A percentile compares a stretch with the other conserved stretches of the same genome.
These are phyloP conservation scores for Buxus sempervirens DNA, from an alignment of 164 flowering plant genomes.

Conservation along the genomic window DNA sequence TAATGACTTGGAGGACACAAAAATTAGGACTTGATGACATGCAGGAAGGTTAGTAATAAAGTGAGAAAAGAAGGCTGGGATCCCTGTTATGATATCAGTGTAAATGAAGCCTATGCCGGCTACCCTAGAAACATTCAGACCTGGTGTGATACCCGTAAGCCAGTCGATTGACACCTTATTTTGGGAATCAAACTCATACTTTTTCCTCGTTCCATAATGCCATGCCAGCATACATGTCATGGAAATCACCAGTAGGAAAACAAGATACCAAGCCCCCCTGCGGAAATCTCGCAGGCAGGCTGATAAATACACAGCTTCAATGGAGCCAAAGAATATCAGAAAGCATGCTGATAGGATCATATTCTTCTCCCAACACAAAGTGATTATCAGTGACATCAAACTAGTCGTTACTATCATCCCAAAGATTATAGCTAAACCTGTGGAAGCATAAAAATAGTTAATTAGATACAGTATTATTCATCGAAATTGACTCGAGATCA, in stretches of 20 bases:
- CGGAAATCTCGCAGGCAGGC: conserved; percentile 41
- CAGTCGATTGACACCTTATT: conserved; percentile 66
- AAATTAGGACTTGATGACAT: conserved; percentile 61
- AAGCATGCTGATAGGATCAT: conserved; percentile 31
- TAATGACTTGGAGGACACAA: conserved; percentile 54
- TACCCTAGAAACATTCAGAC: conserved; percentile 59
- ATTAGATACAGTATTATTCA: background rate
- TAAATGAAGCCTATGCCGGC: conserved; percentile 78
- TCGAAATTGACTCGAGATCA: conserved; percentile 17
- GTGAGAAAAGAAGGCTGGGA: conserved; percentile 73
- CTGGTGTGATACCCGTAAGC: conserved; percentile 46
- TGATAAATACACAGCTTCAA: conserved; percentile 51
- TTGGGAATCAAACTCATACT: conserved; percentile 50
- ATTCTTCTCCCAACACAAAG: conserved; percentile 44
- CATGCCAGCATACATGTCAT: conserved; percentile 46
- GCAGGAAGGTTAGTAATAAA: conserved; percentile 78
- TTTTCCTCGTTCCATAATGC: conserved; percentile 68
- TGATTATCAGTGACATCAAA: conserved; percentile 53
- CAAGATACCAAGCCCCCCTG: conserved; percentile 51
- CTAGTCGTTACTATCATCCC: conserved; percentile 60
- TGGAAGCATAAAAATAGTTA: conserved; percentile 8
- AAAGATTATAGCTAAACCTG: conserved; percentile 51
- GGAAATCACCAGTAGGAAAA: conserved; percentile 27
- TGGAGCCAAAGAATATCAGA: conserved; percentile 45
- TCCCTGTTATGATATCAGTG: conserved; percentile 56